These are phyloP conservation scores for Fraxinus velutina DNA, from an alignment of 305 asterid genomes.

Conservation along the genomic window DNA sequence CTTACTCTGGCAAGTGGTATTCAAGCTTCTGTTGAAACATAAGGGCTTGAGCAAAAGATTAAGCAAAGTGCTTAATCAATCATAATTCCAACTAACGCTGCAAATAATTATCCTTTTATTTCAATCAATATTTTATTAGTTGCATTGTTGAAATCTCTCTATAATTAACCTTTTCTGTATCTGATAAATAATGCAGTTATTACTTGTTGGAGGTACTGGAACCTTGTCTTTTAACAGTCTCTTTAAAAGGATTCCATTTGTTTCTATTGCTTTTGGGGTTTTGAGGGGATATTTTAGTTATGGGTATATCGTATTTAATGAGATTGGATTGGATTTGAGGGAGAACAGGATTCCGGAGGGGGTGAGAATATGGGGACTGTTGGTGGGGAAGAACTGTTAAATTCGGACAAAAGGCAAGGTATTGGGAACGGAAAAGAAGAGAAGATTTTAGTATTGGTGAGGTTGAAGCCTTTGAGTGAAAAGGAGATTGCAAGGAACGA, in stretches of 20 bases:
- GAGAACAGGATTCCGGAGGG: constrained; percentile 13
- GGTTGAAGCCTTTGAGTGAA: constrained; percentile 87
- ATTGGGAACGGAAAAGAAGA: constrained; percentile 50
- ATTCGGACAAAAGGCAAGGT: constrained; percentile 74
- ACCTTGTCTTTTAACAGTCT: constrained; percentile 27
- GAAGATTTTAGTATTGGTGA: constrained; percentile 81
- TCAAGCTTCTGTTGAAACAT: constrained; percentile 30
- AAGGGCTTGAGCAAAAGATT: constrained; percentile 34
- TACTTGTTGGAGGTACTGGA: constrained; percentile 31
- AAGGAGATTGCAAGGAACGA: constrained; percentile 70
- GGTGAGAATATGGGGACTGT: constrained; percentile 58
- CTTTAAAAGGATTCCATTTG: constrained; percentile 17
- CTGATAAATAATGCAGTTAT: constrained; percentile 34
- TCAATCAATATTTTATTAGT: constrained; percentile 24
- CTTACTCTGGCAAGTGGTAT: constrained; percentile 26
- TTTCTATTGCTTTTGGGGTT: constrained; percentile 10
- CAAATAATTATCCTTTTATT: constrained; percentile 25
- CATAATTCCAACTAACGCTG: constrained; percentile 46
- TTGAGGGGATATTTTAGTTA: constrained; percentile 19
- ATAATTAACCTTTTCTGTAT: constrained; percentile 36
- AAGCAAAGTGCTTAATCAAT: constrained; percentile 45
- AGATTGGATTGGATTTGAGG: constrained; percentile 30
- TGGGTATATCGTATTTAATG: constrained; percentile 16
- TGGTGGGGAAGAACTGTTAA: constrained; percentile 66
- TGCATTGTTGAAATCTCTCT: constrained; percentile 30